Evolutionary conservation across 352 stramenopile species (phyloP), one percentile per base, ranked within the genome.

Genomic region (Globisporangium parvum): DNA sequence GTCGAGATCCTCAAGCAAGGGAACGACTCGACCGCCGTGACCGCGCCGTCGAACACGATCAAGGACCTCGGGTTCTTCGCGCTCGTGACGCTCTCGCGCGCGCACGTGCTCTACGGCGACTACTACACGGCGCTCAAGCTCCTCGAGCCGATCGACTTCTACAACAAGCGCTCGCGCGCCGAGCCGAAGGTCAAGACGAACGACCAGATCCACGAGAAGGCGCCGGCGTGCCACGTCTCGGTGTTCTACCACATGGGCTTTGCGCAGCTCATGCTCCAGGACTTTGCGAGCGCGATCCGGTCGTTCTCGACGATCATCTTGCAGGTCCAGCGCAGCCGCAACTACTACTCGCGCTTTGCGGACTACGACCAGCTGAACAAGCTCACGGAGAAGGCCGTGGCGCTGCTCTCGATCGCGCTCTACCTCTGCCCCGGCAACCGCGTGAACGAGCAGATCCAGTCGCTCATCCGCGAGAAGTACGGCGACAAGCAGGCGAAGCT

Each of bases 201-300:
- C 55, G 72, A 87, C 45, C 81, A 91, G 63, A 89, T 97, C 64
- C 80, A 96, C 72, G 80, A 93, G 50, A 92, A 91, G 58, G 90
- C 97, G 44, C 92, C 97, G 47, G 71, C 82, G 24, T 96, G 91
- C 58, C 87, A 98, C 58, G 73, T 99, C 18, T 98, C 91, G 53
- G 75, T 98, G 35, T 93, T 96, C 53, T 99, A 99, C 77, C 97
- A 99, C 87, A 92, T 97, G 55, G 96, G 96, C 24, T 96, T 99
- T 40, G 86, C 88, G 14, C 97, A 98, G 75, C 80, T 99, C 63
- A 98, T 99, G 96, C 77, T 99, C 47, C 83, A 97, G 67, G 88
- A 98, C 57, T 98, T 98, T 80, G 88, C 94, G 49, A 91, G 96
- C 50, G 88, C 96, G 15, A 88, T 92, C 52, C 82, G 79, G 51